phyloP scores from a whole-genome alignment of 352 stramenopile species.

The Plasmopara muralis region DNA sequence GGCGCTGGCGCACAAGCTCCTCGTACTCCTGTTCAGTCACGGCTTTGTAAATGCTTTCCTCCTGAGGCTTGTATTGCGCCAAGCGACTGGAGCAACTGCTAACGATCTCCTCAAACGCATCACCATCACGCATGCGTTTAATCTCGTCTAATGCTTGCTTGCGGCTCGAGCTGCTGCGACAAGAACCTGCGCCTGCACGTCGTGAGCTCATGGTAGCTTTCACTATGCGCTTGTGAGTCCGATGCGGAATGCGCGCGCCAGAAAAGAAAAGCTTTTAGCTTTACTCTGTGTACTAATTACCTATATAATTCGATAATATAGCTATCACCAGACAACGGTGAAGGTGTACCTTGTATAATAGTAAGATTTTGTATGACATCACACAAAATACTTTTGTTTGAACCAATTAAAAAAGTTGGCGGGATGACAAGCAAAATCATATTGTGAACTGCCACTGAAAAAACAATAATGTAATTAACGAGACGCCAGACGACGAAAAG shows the following conservation, averaged over 20 bases:
- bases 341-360: too few relatives aligned
- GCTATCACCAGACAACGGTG: too few relatives aligned
- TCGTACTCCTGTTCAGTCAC: conserved; percentile 84
- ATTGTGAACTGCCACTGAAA: too few relatives aligned
- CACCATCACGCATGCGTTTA: conserved; percentile 55
- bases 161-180: conserved; percentile 33
- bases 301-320: not conserved
- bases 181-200: conserved; percentile 28
- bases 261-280: conserved; percentile 9
- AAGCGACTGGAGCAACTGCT: conserved; percentile 33
- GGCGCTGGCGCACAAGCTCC: conserved; percentile 72
- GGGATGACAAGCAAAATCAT: too few relatives aligned
- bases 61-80: conserved; percentile 64
- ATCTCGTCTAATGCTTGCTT: conserved; percentile 72
- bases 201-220: conserved; percentile 48
- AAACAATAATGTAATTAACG: too few relatives aligned
- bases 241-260: conserved; percentile 19
- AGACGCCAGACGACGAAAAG: too few relatives aligned
- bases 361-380: too few relatives aligned
- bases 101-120: not conserved
- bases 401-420: too few relatives aligned
- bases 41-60: conserved; percentile 79
- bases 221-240: not conserved
- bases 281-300: conserved; percentile 2
- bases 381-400: too few relatives aligned